A percentile compares a stretch with the other conserved stretches of the same genome.
Conservation (phyloP, 805 yeast genomes). For the Ogataea trehaloabstinens region DNA sequence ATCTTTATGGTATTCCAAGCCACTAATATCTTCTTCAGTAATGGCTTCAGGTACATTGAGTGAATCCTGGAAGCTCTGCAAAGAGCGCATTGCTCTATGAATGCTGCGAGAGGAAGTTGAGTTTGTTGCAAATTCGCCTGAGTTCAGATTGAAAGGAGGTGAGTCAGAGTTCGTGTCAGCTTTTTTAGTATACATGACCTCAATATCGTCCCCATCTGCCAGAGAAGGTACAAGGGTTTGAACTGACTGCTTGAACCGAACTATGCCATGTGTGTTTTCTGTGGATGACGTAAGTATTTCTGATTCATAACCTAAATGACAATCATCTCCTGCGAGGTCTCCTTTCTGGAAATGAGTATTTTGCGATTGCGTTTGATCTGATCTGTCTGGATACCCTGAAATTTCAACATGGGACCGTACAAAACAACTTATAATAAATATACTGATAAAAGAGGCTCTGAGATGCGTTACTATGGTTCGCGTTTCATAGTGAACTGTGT, state of each 20-base stretch:
- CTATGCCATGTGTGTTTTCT: constrained; percentile 6
- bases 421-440: constrained; percentile 5
- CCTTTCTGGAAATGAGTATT: not conserved
- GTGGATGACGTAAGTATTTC: constrained; percentile 8
- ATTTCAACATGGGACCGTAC: not conserved
- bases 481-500: not conserved
- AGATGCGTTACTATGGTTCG: not conserved
- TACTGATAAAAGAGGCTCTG: constrained; percentile 3
- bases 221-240: constrained; percentile 21
- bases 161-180: not conserved
- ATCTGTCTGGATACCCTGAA: not conserved
- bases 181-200: constrained; percentile 2
- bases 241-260: constrained; percentile 16
- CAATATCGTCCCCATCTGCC: constrained; percentile 6
- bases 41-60: constrained; percentile 9
- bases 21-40: constrained; percentile 8
- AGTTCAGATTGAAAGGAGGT: not conserved
- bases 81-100: constrained; percentile 1
- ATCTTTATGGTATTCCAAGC: constrained; percentile 2
- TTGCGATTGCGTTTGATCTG: no score
- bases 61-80: constrained; percentile 2
- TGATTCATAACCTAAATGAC: not conserved
- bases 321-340: not conserved
- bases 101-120: constrained; percentile 2
- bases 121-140: constrained; percentile 1